These are phyloP conservation scores for Ustilago lituana DNA, from an alignment of 1,284 basidiomycete species.

Conservation along the genomic window DNA sequence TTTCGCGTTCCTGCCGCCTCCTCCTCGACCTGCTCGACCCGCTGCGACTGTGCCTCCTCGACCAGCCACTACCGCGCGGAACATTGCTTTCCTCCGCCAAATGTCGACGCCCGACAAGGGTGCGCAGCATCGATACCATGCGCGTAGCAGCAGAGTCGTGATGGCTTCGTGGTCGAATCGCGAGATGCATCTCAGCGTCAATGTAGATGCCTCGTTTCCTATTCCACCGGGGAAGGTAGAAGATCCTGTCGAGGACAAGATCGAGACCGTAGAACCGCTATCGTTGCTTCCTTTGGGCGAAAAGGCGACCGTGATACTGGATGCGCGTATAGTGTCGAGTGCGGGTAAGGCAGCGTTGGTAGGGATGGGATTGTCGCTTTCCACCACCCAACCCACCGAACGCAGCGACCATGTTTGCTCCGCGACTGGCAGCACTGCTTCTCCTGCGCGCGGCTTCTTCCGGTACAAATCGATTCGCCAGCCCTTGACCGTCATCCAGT, in stretches of 20 bases:
- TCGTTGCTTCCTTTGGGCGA: background rate
- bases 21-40: conserved; percentile 12
- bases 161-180: conserved; percentile 47
- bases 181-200: conserved; percentile 46
- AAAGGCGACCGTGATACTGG: conserved; percentile 27
- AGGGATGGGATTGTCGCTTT: conserved; percentile 13
- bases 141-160: conserved; percentile 31
- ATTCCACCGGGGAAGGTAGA: no score
- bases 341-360: conserved; percentile 30
- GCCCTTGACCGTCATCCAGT: conserved; percentile 48
- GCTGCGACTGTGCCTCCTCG: conserved; percentile 51
- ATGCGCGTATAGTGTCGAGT: conserved; percentile 22
- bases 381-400: conserved; percentile 33
- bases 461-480: conserved; percentile 46
- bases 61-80: conserved; percentile 47
- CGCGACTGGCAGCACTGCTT: conserved; percentile 16
- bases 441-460: conserved; percentile 38
- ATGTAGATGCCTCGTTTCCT: background rate
- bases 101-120: conserved; percentile 14
- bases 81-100: conserved; percentile 49
- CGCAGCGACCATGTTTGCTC: conserved; percentile 35
- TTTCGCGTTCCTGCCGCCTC: conserved; percentile 34
- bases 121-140: conserved; percentile 20
- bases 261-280: background rate
- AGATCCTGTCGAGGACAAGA: no score